These are phyloP conservation scores for Rhamnella rubrinervis DNA, from an alignment of 331 rosid genomes.

Conservation along the genomic window DNA sequence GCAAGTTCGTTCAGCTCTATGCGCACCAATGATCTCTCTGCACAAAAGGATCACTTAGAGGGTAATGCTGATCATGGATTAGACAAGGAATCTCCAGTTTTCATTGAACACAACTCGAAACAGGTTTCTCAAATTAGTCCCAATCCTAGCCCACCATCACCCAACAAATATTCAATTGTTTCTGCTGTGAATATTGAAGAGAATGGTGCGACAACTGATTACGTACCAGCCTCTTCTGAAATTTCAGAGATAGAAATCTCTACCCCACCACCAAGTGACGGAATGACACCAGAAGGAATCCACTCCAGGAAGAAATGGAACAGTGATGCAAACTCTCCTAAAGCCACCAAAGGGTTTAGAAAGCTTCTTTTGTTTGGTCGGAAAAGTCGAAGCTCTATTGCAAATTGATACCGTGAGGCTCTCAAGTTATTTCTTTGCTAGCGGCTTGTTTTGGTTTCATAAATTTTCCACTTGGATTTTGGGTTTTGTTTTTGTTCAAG, in stretches of 20 bases:
- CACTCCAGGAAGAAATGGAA: conserved; percentile 94
- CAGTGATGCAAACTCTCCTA: conserved; percentile 70
- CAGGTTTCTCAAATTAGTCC: conserved; percentile 31
- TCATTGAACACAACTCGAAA: conserved; percentile 39
- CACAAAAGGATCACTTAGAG: conserved; percentile 23
- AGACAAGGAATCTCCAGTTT: conserved; percentile 39
- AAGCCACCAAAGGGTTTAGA: conserved; percentile 76
- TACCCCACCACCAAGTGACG: conserved; percentile 65
- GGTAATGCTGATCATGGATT: conserved; percentile 26
- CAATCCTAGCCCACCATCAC: conserved; percentile 38
- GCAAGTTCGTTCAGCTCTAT: conserved; percentile 24
- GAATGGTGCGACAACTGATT: conserved; percentile 37
- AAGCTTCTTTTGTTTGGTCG: conserved; percentile 93
- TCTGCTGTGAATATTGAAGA: conserved; percentile 36
- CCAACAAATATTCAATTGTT: conserved; percentile 28
- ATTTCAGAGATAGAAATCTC: conserved; percentile 52
- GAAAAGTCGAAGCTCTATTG: conserved; percentile 45
- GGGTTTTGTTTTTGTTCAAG: conserved; percentile 18
- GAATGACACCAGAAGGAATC: conserved; percentile 36
- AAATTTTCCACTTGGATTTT: conserved; percentile 19
- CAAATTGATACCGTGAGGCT: conserved; percentile 30
- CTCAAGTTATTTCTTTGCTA: conserved; percentile 18
- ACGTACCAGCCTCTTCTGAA: conserved; percentile 26
- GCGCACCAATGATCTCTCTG: conserved; percentile 28
- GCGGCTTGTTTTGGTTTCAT: conserved; percentile 30